A percentile compares a stretch with the other conserved stretches of the same genome.
These are phyloP conservation scores for Cyclocybe aegerita DNA, from an alignment of 768 basidiomycete species.

Conservation along the genomic window DNA sequence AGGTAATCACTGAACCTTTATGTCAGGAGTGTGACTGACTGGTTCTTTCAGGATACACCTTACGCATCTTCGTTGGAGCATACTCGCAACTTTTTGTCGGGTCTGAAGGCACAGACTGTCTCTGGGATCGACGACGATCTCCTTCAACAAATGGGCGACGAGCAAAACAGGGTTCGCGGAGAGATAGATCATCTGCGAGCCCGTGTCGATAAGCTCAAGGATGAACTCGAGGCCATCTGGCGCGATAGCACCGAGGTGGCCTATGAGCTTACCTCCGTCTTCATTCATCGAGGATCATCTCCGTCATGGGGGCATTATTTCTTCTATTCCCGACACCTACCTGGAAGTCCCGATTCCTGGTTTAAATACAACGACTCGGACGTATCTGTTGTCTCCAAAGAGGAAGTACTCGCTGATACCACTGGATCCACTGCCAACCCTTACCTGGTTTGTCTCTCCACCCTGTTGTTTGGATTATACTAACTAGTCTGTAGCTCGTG, in stretches of 20 bases:
- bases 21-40: slow-evolving; percentile 4
- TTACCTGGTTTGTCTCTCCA: slow-evolving; percentile 62
- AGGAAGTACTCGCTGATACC: slow-evolving; percentile 86
- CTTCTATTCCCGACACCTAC: slow-evolving; percentile 90
- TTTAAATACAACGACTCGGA: slow-evolving; percentile 97
- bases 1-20: slow-evolving; percentile 42
- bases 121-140: slow-evolving; percentile 65
- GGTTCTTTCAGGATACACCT: slow-evolving; percentile 51
- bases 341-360: slow-evolving; percentile 79
- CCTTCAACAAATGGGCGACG: slow-evolving; percentile 46
- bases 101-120: slow-evolving; percentile 39
- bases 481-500: slow-evolving; percentile 56
- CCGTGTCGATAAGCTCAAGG: slow-evolving; percentile 55
- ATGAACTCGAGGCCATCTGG: slow-evolving; percentile 77
- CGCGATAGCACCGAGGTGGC: slow-evolving; percentile 58
- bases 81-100: slow-evolving; percentile 57
- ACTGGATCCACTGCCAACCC: slow-evolving; percentile 91
- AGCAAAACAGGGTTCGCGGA: slow-evolving; percentile 47
- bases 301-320: slow-evolving; percentile 94
- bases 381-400: slow-evolving; percentile 72
- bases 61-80: slow-evolving; percentile 55
- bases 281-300: slow-evolving; percentile 88
- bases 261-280: slow-evolving; percentile 93
- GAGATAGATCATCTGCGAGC: slow-evolving; percentile 60
- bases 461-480: neutral